Evolutionary conservation across 202 grass and related monocot species (phyloP), one percentile per base, ranked within the genome.

Genomic region (Zoysia matrella): DNA sequence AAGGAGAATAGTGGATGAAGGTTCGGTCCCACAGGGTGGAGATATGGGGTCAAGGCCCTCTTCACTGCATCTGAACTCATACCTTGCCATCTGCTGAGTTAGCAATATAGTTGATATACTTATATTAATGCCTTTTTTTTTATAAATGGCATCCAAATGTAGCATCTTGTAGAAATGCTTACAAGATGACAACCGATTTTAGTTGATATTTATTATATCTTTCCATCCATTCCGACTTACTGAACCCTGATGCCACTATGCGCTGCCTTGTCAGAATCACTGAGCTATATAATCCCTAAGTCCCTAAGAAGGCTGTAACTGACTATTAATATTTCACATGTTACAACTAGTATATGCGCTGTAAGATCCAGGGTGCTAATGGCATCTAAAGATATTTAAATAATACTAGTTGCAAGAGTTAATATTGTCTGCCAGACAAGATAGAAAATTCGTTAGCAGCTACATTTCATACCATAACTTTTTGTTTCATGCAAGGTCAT

Each of bases 161-260:
- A 47, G 18, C 40, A 40, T 80, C 64, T 71, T 57, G 60, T 47
- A 84, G 43, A 49, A 63, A 80, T 80, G 30, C 71, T 75, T 70
- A 56, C 83, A 4, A 79, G 53, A 57, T 8, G 39, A 78, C 13
- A 78, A 52, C 49, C 11, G 11, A 65, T 16, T 66, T 71, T 11
- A 78, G 48, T 45, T 46, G 71, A 16, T 61, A 16, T 61, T 39
- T 46, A 63, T 45, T 9, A 63, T 36, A 63, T 63, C 8, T 74
- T 79, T 64, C 14, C 62, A 79, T 40, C 47, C 4, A 22, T 50
- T 88, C 40, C n/a, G 13, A 11, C 43, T 9, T 74, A 44, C 69
- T 58, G 63, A 80, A 5, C 13, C 36, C 58, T 64, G 55, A 22
- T 36, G 54, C 61, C 64, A 41, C 8, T 69, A 2, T 1, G 11